These are phyloP conservation scores for Fusarium nelsonii DNA, from an alignment of 2,329 filamentous ascomycete species.

Conservation along the genomic window DNA sequence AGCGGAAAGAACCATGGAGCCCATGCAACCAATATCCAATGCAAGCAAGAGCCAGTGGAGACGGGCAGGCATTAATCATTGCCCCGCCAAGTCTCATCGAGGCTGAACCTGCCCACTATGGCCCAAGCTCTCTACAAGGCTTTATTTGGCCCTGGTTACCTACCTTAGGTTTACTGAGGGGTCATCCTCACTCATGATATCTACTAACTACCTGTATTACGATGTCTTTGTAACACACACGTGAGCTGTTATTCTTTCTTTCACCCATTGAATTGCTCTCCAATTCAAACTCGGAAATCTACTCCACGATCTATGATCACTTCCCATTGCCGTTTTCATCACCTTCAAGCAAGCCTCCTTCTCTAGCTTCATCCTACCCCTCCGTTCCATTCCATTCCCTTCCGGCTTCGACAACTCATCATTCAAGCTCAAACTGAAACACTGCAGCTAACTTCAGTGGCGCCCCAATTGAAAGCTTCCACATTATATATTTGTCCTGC, in stretches of 20 bases:
- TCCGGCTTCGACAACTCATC: conserved; percentile 4
- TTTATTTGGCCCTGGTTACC: not conserved
- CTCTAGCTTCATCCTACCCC: conserved; percentile 13
- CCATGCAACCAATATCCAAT: conserved; percentile 1
- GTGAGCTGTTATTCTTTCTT: not conserved
- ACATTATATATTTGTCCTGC: not conserved
- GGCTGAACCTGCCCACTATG: conserved; percentile 19
- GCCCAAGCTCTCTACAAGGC: conserved; percentile 9
- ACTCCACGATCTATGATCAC: not conserved
- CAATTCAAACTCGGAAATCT: not conserved
- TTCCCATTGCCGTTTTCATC: conserved; percentile 12
- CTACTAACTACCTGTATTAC: not conserved
- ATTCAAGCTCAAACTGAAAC: not conserved
- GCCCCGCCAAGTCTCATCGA: conserved; percentile 7
- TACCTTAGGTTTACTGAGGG: conserved; percentile 11
- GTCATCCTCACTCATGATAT: conserved; percentile 16
- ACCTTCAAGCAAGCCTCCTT: conserved; percentile 15
- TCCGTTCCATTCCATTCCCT: conserved; percentile 36
- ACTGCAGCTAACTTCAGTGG: not conserved
- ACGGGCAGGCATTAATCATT: not conserved
- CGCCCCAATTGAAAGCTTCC: conserved; percentile 1
- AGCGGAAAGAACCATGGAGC: conserved; percentile 14
- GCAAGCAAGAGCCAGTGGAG: conserved; percentile 1
- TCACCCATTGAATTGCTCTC: too few species aligned
- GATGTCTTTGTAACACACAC: not conserved